Evolutionary conservation across 352 stramenopile species (phyloP), one percentile per base, ranked within the genome.

Genomic region (Pythium dissotocum): DNA sequence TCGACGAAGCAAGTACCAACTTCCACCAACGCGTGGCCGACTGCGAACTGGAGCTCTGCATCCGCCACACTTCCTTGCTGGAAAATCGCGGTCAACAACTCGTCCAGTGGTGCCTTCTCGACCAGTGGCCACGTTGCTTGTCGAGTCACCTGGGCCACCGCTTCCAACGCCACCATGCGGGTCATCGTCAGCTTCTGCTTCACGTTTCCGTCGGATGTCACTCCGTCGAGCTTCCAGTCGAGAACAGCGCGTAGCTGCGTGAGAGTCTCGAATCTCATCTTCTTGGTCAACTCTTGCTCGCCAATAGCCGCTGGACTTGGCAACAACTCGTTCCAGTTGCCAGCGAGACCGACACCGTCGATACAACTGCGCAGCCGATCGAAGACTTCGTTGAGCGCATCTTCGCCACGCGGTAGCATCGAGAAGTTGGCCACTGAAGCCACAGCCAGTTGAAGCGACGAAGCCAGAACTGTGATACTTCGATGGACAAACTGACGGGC

Each of bases 1-100:
- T 40, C 52, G 6, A 51, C 21, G 21, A 36, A 36, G 30, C 88
- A 72, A 0, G 60, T 79, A 30, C 86, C 86, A 24, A 90, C 62
- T 12, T 80, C 69, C 1, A 91, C 77, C 21, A 94, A 65, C 1
- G 73, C 65, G 63, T 91, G 75, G 4, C 79, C 84, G 13, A 90
- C 42, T 0, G 55, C 57, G 28, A 91, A 85, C 64, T 91, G 83
- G 7, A 91, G 65, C 51, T 90, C 79, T 0, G 68, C 57, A 26
- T 80, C 67, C 42, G 65, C 55, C 65, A 74, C 32, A 16, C 42
- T 63, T 62, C 68, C 66, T 61, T 71, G 60, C 57, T 73, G 32
- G 57, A 72, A 75, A 16, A 64, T 80, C 26, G 59, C 60, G 13
- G 70, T 61, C 26, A 87, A 6, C 5, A 65, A 58, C 7, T 48